phyloP scores from a whole-genome alignment of 2,329 filamentous ascomycete genomes.

The Botrytis fragariae region DNA sequence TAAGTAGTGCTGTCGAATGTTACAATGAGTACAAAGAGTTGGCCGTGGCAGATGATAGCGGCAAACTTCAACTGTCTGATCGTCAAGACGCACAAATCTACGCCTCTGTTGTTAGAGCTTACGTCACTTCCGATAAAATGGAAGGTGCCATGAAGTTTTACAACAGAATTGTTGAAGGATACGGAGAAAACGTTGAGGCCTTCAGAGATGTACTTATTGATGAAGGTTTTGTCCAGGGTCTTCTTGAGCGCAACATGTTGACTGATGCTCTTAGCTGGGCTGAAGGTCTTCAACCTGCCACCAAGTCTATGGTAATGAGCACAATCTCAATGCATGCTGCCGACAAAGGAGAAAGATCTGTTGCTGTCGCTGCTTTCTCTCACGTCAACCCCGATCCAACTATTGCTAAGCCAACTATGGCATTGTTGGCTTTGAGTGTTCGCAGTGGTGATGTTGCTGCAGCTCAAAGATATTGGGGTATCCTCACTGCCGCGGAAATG shows the following conservation, averaged over 20 bases:
- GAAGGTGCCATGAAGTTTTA: slow-evolving; percentile 85
- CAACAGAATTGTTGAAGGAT: slow-evolving; percentile 68
- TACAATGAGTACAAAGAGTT: slow-evolving; percentile 93
- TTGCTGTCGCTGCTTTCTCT: slow-evolving; percentile 66
- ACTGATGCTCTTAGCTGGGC: slow-evolving; percentile 73
- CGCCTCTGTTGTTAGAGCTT: slow-evolving; percentile 86
- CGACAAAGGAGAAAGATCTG: slow-evolving; percentile 68
- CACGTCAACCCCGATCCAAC: slow-evolving; percentile 52
- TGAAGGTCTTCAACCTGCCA: slow-evolving; percentile 57
- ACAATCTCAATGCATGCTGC: slow-evolving; percentile 75
- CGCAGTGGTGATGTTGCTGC: slow-evolving; percentile 75
- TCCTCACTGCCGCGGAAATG: slow-evolving; percentile 63
- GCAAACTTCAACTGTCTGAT: slow-evolving; percentile 63
- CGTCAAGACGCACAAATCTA: slow-evolving; percentile 84
- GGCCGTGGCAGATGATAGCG: slow-evolving; percentile 80
- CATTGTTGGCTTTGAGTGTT: slow-evolving; percentile 82
- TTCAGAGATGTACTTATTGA: slow-evolving; percentile 71
- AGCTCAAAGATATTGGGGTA: slow-evolving; percentile 77
- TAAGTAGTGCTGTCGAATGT: slow-evolving; percentile 85
- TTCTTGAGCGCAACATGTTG: slow-evolving; percentile 68
- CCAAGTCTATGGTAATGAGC: slow-evolving; percentile 63
- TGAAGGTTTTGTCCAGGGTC: slow-evolving; percentile 75
- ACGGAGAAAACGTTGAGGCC: slow-evolving; percentile 55
- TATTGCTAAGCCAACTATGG: slow-evolving; percentile 63
- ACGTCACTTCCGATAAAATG: slow-evolving; percentile 75